Conservation (phyloP, 1,139 yeast species). For the Yamadazyma conglobata region DNA sequence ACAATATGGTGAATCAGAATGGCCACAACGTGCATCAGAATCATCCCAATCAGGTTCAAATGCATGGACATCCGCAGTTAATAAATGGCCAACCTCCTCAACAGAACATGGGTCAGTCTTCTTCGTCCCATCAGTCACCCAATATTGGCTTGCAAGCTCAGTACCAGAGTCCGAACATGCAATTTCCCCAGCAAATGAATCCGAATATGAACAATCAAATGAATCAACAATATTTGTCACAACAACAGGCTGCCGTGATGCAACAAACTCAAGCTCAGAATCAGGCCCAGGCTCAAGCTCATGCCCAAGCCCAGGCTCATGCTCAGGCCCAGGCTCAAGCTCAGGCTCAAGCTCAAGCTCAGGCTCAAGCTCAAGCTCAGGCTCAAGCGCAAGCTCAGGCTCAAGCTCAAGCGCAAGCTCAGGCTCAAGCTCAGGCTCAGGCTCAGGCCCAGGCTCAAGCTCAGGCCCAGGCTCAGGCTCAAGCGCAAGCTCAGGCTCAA, state of each 20-base stretch:
- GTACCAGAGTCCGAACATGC: constrained; percentile 14
- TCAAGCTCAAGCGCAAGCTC: constrained; percentile 2
- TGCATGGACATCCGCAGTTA: background rate
- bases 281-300: constrained; percentile 21
- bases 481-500: constrained; percentile 5
- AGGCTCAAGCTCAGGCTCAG: background rate
- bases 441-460: constrained; percentile 5
- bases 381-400: constrained; percentile 6
- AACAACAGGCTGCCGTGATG: no score
- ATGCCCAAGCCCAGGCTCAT: constrained; percentile 15
- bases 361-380: constrained; percentile 11
- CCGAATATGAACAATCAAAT: constrained; percentile 3
- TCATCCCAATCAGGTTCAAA: constrained; percentile 1
- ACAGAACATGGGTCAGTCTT: background rate
- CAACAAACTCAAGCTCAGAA: no score
- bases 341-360: constrained; percentile 11
- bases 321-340: constrained; percentile 11
- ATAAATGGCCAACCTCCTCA: constrained; percentile 1
- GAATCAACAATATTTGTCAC: constrained; percentile 6
- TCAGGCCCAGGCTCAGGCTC: constrained; percentile 6
- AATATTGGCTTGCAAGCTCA: constrained; percentile 1
- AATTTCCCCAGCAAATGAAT: constrained; percentile 10
- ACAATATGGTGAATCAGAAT: constrained; percentile 4
- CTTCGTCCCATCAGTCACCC: constrained; percentile 3
- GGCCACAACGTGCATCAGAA: constrained; percentile 2